Conservation (phyloP, 192 early-diverging fungal genomes). For the Lunasporangiospora selenospora region DNA sequence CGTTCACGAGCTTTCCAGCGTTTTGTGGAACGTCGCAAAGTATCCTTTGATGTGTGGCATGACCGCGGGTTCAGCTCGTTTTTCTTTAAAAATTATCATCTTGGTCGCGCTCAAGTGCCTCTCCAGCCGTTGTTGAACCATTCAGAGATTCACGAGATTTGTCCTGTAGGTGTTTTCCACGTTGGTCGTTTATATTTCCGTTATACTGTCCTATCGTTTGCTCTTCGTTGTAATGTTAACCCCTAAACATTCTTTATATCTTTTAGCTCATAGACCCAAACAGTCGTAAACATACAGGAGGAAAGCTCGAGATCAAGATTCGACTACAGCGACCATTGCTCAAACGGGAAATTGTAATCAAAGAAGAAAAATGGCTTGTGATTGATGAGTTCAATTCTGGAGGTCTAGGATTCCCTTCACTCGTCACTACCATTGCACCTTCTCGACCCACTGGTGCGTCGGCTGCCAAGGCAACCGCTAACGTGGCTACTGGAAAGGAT, state of each 20-base stretch:
- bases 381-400: slow-evolving; percentile 58
- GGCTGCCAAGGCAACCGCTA: not conserved
- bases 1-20: slow-evolving; percentile 65
- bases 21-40: slow-evolving; percentile 72
- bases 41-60: slow-evolving; percentile 73
- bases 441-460: not conserved
- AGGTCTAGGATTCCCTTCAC: slow-evolving; percentile 26
- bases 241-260: too few species aligned
- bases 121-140: slow-evolving; percentile 66
- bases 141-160: slow-evolving; percentile 67
- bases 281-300: slow-evolving; percentile 67
- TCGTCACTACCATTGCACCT: not conserved
- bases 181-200: not conserved
- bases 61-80: slow-evolving; percentile 65
- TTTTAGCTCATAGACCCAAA: slow-evolving; percentile 67
- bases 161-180: slow-evolving; percentile 58
- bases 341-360: slow-evolving; percentile 62
- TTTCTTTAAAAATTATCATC: slow-evolving; percentile 55
- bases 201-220: not conserved
- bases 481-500: too few species aligned
- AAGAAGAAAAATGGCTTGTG: slow-evolving; percentile 70
- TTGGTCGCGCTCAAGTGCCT: slow-evolving; percentile 67
- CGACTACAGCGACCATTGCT: slow-evolving; percentile 65
- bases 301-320: slow-evolving; percentile 69
- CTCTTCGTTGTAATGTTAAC: slow-evolving; percentile 2